Percentiles rank a stretch among this genome's conserved stretches.
Conservation (phyloP, 2,329 filamentous ascomycete genomes). For the Gremmenia infestans region DNA sequence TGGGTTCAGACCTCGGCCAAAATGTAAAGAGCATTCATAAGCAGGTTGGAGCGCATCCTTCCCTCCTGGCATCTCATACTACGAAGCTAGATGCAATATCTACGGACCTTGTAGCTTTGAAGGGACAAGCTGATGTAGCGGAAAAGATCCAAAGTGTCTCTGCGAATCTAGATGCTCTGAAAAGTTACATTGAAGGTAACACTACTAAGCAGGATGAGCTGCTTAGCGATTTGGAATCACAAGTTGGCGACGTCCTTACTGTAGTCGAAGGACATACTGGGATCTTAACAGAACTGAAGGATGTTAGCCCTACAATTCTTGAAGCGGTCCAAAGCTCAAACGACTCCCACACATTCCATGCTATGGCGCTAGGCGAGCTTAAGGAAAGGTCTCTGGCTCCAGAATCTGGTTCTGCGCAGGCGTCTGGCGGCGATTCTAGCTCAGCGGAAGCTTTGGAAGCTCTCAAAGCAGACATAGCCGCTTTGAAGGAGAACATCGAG, state of each 20-base stretch:
- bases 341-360: constrained; percentile 20
- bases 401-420: constrained; percentile 3
- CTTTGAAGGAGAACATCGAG: constrained; percentile 22
- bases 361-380: constrained; percentile 15
- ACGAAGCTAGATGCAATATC: constrained; percentile 24
- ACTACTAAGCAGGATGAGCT: constrained; percentile 11
- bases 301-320: constrained; percentile 18
- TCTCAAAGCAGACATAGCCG: constrained; percentile 12
- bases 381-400: constrained; percentile 18
- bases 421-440: constrained; percentile 2
- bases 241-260: constrained; percentile 18
- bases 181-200: constrained; percentile 16
- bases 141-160: constrained; percentile 22
- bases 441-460: constrained; percentile 5
- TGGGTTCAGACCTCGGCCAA: constrained; percentile 22
- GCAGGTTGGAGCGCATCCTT: constrained; percentile 11
- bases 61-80: constrained; percentile 18
- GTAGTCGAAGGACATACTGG: constrained; percentile 19
- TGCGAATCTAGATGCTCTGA: constrained; percentile 17
- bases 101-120: constrained; percentile 20
- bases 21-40: constrained; percentile 23
- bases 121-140: constrained; percentile 14
- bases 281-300: constrained; percentile 20
- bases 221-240: constrained; percentile 14
- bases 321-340: constrained; percentile 23